Percentiles rank a stretch among this genome's conserved stretches.
Conservation (phyloP, 2,329 filamentous ascomycete genomes). For the Blastomyces gilchristii region DNA sequence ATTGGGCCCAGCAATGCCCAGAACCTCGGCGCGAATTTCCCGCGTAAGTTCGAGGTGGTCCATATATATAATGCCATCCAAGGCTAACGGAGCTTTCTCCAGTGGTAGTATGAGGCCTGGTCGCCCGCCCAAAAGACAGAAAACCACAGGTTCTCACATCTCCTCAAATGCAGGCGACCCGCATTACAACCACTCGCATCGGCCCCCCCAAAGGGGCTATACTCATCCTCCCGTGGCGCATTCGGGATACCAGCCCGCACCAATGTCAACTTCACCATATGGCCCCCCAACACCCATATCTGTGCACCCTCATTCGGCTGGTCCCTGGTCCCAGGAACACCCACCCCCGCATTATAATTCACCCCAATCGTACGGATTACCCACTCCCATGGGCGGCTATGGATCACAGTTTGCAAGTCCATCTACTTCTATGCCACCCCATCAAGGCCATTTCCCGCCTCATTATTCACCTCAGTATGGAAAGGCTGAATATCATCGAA, state of each 20-base stretch:
- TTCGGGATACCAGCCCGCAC: constrained; percentile 7
- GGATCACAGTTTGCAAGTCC: constrained; percentile 14
- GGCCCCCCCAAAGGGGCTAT: constrained; percentile 16
- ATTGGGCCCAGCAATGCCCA: constrained; percentile 28
- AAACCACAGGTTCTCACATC: constrained; percentile 16
- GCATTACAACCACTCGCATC: constrained; percentile 17
- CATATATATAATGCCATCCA: background rate
- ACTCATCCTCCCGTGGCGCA: constrained; percentile 16
- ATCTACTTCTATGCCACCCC: constrained; percentile 10
- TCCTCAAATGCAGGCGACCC: constrained; percentile 16
- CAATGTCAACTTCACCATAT: constrained; percentile 10
- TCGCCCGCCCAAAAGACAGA: constrained; percentile 22
- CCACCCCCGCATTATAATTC: constrained; percentile 17
- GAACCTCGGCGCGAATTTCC: constrained; percentile 24
- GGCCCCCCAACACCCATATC: constrained; percentile 17
- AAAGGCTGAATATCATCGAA: constrained; percentile 5
- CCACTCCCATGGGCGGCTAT: constrained; percentile 17
- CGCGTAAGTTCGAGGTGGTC: constrained; percentile 21
- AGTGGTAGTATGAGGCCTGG: constrained; percentile 16
- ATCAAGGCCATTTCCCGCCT: constrained; percentile 14
- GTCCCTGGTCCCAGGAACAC: constrained; percentile 18
- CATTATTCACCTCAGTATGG: constrained; percentile 7
- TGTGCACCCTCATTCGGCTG: constrained; percentile 13
- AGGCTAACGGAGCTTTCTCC: constrained; percentile 10
- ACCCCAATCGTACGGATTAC: constrained; percentile 18